phyloP scores from a whole-genome alignment of 768 basidiomycete species.

The Boletus rubroflammeus region DNA sequence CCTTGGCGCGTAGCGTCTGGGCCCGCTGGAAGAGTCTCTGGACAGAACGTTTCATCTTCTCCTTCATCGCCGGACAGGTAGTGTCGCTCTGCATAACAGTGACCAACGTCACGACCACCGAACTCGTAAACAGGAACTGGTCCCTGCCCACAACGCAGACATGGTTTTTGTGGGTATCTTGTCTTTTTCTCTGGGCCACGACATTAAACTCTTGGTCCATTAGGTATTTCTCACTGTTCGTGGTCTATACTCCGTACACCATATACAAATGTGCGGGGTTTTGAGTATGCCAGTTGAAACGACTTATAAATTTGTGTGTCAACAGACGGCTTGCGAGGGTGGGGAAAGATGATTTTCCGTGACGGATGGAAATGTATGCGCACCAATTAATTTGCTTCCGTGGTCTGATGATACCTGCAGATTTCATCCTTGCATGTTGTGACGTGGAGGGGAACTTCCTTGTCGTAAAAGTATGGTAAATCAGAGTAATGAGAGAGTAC shows the following conservation, averaged over 20 bases:
- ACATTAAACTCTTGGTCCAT: not conserved
- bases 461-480: conserved; percentile 59
- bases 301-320: not conserved
- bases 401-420: conserved; percentile 35
- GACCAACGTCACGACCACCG: conserved; percentile 83
- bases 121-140: conserved; percentile 68
- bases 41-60: conserved; percentile 69
- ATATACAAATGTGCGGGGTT: conserved; percentile 71
- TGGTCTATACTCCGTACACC: conserved; percentile 83
- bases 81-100: conserved; percentile 87
- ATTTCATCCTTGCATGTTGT: conserved; percentile 71
- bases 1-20: conserved; percentile 51
- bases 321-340: conserved; percentile 79
- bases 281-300: not conserved
- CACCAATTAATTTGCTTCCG: not conserved
- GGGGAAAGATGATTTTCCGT: conserved; percentile 64
- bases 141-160: conserved; percentile 77
- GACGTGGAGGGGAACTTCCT: conserved; percentile 90
- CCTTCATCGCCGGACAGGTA: conserved; percentile 73
- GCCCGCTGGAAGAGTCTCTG: conserved; percentile 70
- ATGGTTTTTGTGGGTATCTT: conserved; percentile 65
- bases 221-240: conserved; percentile 77
- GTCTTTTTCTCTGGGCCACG: not conserved
- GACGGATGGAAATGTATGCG: conserved; percentile 87
- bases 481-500: not conserved